Base-by-base conservation (phyloP, 2,329 filamentous ascomycete species). In the Monosporascus sp. region DNA sequence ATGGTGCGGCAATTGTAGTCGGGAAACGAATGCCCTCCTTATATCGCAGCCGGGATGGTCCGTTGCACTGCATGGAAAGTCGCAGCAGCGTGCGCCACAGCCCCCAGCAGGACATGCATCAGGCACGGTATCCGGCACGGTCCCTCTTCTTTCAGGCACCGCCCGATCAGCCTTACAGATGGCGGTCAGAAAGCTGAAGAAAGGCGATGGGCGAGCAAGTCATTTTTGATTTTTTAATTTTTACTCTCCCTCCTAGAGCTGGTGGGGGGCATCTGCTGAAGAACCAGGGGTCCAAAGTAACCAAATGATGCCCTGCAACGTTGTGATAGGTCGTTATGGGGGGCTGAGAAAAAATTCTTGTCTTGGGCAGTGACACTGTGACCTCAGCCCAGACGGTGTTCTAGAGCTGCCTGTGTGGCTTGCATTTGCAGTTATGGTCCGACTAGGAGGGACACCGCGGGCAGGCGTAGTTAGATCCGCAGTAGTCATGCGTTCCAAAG, bases 401-500 rank as follows among this genome's bases (percentile, higher is more conserved):
- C 58, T 55, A 52, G 55, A 64, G 61, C 62, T 59, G 45, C 58
- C 60, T 49, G 45, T 46, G 53, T 59, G 56, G 58, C 58, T 58
- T 55, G 52, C 54, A 58, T 63, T 14, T 62, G 61, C 64, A 64
- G 54, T 56, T 58, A 60, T 55, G 56, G 55, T 55, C 52, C 51
- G 43, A 49, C 20, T 50, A 24, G 49, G 14, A 51, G n/a, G 69
- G 68, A 67, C 72, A 77, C 51, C 65, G 67, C 47, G 74, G 73
- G 63, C 77, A 79, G 62, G 74, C 65, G 51, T 67, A 62, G 47
- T 65, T 65, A 58, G 63, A 65, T 51, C 66, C 72, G 65, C 77
- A 80, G 62, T 74, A 75, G 59, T 80, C 77, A 62, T 80, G 77
- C 48, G 74, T 74, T 56, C 76, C 76, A 52, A 74, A 75, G 61